Evolutionary conservation across 768 basidiomycete genomes (phyloP).

Genomic region (Leccinum variicolor): DNA sequence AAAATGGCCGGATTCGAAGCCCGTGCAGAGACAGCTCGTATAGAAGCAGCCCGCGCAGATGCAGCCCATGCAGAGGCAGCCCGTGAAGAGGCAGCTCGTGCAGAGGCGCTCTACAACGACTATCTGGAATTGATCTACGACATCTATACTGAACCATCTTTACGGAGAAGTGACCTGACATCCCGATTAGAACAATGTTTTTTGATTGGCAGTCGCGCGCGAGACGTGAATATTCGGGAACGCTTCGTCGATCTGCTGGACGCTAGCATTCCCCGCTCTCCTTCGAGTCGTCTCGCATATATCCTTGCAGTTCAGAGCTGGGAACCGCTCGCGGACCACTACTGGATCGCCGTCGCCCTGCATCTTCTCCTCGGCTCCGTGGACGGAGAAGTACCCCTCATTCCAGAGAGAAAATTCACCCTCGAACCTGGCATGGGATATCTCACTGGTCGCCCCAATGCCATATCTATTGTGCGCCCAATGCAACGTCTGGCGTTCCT

Average conservation of each 20-base stretch:
- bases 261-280: slow-evolving; percentile 77
- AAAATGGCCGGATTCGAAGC: slow-evolving; percentile 85
- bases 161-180: slow-evolving; percentile 92
- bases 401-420: slow-evolving; percentile 38
- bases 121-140: slow-evolving; percentile 91
- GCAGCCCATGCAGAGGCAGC: too few species aligned
- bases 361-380: slow-evolving; percentile 84
- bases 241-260: slow-evolving; percentile 90
- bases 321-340: slow-evolving; percentile 88
- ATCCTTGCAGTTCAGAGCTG: slow-evolving; percentile 92
- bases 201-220: slow-evolving; percentile 84
- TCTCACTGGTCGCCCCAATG: slow-evolving; percentile 45
- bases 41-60: too few species aligned
- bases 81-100: too few species aligned
- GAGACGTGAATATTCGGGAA: slow-evolving; percentile 74
- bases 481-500: slow-evolving; percentile 81
- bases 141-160: slow-evolving; percentile 83
- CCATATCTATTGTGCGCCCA: slow-evolving; percentile 60
- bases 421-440: slow-evolving; percentile 31
- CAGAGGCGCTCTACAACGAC: slow-evolving; percentile 59
- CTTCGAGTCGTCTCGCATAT: slow-evolving; percentile 81
- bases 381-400: slow-evolving; percentile 42
- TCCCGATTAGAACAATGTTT: slow-evolving; percentile 91
- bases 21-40: slow-evolving; percentile 49
- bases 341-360: slow-evolving; percentile 92